Conservation (phyloP, 768 basidiomycete species). For the Gloeopeniophorella convolvens region DNA sequence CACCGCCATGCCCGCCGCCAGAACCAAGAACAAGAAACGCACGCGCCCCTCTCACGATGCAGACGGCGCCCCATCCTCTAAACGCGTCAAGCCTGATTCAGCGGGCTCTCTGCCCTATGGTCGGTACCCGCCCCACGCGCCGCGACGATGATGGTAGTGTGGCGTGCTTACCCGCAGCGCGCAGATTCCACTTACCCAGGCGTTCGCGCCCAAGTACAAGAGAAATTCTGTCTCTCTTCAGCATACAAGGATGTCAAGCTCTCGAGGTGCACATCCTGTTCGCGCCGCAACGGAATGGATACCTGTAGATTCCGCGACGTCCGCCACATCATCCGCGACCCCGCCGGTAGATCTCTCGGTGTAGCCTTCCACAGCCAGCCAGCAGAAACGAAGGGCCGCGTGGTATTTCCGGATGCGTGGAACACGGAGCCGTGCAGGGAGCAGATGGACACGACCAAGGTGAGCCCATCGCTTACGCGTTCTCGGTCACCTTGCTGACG, state of each 20-base stretch:
- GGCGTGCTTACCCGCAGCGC: constrained; percentile 5
- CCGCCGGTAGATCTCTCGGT: constrained; percentile 47
- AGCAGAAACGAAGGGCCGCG: background rate
- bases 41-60: constrained; percentile 3
- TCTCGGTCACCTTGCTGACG: constrained; percentile 14
- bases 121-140: too few relatives aligned
- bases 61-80: constrained; percentile 12
- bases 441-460: constrained; percentile 45
- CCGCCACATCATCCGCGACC: constrained; percentile 63
- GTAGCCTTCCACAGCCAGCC: constrained; percentile 43
- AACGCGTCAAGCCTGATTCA: constrained; percentile 14
- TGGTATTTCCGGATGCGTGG: constrained; percentile 12
- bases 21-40: constrained; percentile 15
- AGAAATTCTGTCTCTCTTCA: constrained; percentile 15
- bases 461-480: constrained; percentile 28
- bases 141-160: background rate
- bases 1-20: constrained; percentile 9
- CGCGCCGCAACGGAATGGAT: constrained; percentile 79
- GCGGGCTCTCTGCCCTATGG: constrained; percentile 3
- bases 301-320: constrained; percentile 81
- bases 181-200: constrained; percentile 3
- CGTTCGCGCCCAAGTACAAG: constrained; percentile 1
- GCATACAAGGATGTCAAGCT: constrained; percentile 35
- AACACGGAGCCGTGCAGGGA: constrained; percentile 35
- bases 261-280: constrained; percentile 76